Evolutionary conservation across 2,329 filamentous ascomycete species (phyloP), one percentile per base, ranked within the genome.

Genomic region (Ophiostoma quercus): DNA sequence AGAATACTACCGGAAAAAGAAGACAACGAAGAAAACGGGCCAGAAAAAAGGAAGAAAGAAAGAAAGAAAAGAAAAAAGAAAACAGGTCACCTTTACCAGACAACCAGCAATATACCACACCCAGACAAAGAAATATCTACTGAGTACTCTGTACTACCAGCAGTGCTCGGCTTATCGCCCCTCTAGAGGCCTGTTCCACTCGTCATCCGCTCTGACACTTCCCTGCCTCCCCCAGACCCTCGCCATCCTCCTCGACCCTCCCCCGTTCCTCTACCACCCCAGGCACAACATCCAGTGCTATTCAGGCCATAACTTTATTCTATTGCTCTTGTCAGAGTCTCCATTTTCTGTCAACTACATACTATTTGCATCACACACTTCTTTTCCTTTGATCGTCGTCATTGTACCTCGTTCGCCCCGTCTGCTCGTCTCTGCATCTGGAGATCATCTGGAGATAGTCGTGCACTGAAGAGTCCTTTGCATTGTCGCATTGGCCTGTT

Each of bases 301-400:
- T 69, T 73, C 68, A 74, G 73, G 73, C 72, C 71, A 71, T 65
- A 70, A 72, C 66, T 69, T 63, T 43, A 1, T 19, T 37, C 54
- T 32, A 29, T 14, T 25, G 14, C 32, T 63, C 34, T 22, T 39
- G 34, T 41, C 37, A 7, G 34, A n/a, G 19, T 65, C 34, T 29
- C 43, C 57, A 39, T 66, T 66, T 51, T 68, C 70, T 71, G 43
- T 32, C 68, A 43, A 65, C 69, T 70, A 29, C 70, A 71, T 62
- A 68, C 66, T 69, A 65, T 39, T 68, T 29, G 32, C 62, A n/a
- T 25, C 41, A 19, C 41, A 32, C 16, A 19, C 25, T 41, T 34
- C 32, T 32, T 25, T 29, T 4, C 39, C 12, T 8, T 66, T 8
- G n/a, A 43, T 43, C 25, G 39, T 47, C 65, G 19, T 41, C 37